Base-by-base conservation (phyloP, 1,139 yeast genomes). In the Yamadazyma pseudoaaseri region DNA sequence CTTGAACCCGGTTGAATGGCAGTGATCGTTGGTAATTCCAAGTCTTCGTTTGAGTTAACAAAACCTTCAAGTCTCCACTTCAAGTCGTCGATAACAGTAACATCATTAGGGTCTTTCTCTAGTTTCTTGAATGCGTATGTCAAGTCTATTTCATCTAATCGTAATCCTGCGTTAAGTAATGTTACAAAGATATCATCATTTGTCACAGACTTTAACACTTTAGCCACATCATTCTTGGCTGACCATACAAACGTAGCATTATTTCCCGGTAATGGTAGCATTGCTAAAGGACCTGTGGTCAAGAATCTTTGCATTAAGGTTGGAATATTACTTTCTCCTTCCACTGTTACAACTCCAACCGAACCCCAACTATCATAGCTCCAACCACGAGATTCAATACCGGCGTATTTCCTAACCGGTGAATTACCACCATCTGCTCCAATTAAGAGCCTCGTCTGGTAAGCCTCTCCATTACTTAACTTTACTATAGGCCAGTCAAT, bases 351-450 rank as follows among this genome's bases (percentile, higher is more conserved):
- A 1, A 96, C 85, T 0, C 95, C 97, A 2, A 92, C 99, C 11
- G 89, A 82, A 1, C 97, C 98, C 62, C 81, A 86, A 31, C 89
- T 74, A 47, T 83, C 70, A 58, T 92, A 92, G 37, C 75, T 77
- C 98, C 98, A 94, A 6, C 98, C 98, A 31, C 96, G 72, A 5
- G 95, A 79, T 52, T 81, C 81, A 37, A 94, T 87, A 2, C 77
- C 79, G 0, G 97, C 84, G 53, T 76, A 90, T 43, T 76, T 70
- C 29, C 97, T 73, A 3, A 86, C 98, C 0, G 97, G 97, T 0
- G 97, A 89, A 58, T 90, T 87, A 55, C 81, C 87, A 0, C 99
- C 99, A 56, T 92, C 98, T 14, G 97, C 96, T 7, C 99, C 99
- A 10, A 90, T 79, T 23, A 92, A 67, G 16, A 92, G 66, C 39